Evolutionary conservation across 176 grass and related monocot genomes (phyloP).

Genomic region (Musa acuminata): DNA sequence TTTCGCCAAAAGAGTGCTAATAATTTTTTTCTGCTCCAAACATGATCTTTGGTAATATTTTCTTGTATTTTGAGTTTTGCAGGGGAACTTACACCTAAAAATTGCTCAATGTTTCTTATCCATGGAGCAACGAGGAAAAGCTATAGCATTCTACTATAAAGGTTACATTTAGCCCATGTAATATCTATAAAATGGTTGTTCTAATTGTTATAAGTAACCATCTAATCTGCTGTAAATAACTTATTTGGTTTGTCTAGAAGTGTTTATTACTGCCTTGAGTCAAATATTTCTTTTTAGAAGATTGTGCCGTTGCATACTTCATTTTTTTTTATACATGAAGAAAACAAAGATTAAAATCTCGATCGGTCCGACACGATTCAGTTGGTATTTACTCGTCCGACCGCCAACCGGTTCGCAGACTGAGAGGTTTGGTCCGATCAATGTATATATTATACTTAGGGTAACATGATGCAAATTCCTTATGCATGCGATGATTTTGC

Average conservation of each 20-base stretch:
- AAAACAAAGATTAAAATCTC: too few relatives aligned
- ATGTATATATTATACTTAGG: too few relatives aligned
- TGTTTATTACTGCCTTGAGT: neutral
- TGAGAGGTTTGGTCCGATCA: too few relatives aligned
- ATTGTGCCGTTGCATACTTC: neutral
- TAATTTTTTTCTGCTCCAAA: too few relatives aligned
- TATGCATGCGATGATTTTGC: too few relatives aligned
- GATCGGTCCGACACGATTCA: too few relatives aligned
- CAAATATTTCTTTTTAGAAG: neutral
- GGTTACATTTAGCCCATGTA: slow-evolving; percentile 29
- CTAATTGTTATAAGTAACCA: neutral
- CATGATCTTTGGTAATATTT: too few relatives aligned
- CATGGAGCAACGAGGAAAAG: slow-evolving; percentile 47
- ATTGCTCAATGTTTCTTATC: slow-evolving; percentile 70
- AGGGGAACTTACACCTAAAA: slow-evolving; percentile 60
- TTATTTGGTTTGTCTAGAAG: neutral
- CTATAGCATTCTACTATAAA: slow-evolving; percentile 73
- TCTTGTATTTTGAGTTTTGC: slow-evolving; percentile 7
- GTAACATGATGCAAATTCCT: too few relatives aligned
- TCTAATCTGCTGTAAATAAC: neutral
- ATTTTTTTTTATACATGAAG: too few relatives aligned
- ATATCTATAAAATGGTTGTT: neutral
- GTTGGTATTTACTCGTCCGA: too few relatives aligned
- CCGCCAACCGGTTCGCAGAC: too few relatives aligned
- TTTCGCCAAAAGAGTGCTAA: too few relatives aligned